A percentile compares a stretch with the other conserved stretches of the same genome.
Evolutionary conservation across 192 early-diverging fungal genomes (phyloP).

Genomic region (Coemansia sp.): DNA sequence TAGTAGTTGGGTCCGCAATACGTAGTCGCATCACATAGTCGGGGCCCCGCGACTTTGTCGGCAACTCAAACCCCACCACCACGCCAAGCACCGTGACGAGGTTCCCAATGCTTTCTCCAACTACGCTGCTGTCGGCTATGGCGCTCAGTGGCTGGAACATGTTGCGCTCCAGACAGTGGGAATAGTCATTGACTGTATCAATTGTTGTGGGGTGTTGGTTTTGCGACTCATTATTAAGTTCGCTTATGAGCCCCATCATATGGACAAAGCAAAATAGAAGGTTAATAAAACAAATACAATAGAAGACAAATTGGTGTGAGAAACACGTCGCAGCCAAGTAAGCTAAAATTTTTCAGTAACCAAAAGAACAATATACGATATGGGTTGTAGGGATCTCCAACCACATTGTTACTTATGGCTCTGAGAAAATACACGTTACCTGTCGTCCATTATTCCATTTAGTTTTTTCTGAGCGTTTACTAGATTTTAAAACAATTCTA

Average conservation of each 20-base stretch:
- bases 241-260: not conserved
- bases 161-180: not conserved
- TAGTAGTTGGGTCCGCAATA: slow-evolving; percentile 17
- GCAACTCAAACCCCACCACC: slow-evolving; percentile 2
- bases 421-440: too few species aligned
- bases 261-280: not conserved
- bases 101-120: not conserved
- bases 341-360: too few species aligned
- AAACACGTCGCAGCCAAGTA: too few species aligned
- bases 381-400: too few species aligned
- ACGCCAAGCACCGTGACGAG: slow-evolving; percentile 4
- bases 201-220: not conserved
- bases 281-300: not conserved
- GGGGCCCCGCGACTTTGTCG: slow-evolving; percentile 3
- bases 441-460: too few species aligned
- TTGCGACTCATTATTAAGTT: not conserved
- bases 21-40: slow-evolving; percentile 15
- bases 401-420: too few species aligned
- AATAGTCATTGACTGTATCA: not conserved
- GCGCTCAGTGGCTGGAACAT: slow-evolving; percentile 6
- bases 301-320: too few species aligned
- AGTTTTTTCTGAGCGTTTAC: too few species aligned
- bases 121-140: too few species aligned
- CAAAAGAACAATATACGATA: too few species aligned
- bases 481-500: too few species aligned